Evolutionary conservation across 2,329 filamentous ascomycete genomes (phyloP).

Genomic region (Zopfia rhizophila): DNA sequence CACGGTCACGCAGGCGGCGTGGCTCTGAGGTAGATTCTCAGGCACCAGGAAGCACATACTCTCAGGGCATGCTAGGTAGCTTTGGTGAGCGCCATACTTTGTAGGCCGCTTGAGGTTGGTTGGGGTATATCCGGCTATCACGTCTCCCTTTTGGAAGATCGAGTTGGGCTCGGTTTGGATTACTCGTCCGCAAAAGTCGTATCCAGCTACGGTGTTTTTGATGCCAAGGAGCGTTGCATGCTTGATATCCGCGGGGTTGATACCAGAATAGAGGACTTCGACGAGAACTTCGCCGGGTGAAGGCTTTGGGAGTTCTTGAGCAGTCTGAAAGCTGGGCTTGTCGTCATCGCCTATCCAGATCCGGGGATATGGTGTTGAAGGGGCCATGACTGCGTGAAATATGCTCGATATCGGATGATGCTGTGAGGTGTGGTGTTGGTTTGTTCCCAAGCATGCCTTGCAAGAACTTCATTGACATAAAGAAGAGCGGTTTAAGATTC

Average conservation of each 20-base stretch:
- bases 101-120: constrained; percentile 52
- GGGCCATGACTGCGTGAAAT: too few species aligned
- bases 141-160: constrained; percentile 7
- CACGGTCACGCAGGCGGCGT: constrained; percentile 62
- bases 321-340: too few species aligned
- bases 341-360: too few species aligned
- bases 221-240: constrained; percentile 13
- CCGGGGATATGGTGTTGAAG: too few species aligned
- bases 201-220: constrained; percentile 11
- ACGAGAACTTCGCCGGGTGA: constrained; percentile 19
- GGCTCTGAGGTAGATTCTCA: constrained; percentile 47
- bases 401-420: too few species aligned
- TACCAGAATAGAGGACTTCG: constrained; percentile 48
- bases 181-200: constrained; percentile 20
- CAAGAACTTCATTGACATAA: too few species aligned
- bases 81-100: constrained; percentile 58
- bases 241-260: constrained; percentile 18
- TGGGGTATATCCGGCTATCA: constrained; percentile 63
- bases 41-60: constrained; percentile 55
- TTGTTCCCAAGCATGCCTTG: too few species aligned
- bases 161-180: constrained; percentile 1
- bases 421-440: too few species aligned
- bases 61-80: constrained; percentile 61
- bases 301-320: constrained; percentile 5
- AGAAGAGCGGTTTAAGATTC: too few species aligned